Conservation (phyloP, 1,139 yeast species). For the Magnusiomyces suaveolens region DNA sequence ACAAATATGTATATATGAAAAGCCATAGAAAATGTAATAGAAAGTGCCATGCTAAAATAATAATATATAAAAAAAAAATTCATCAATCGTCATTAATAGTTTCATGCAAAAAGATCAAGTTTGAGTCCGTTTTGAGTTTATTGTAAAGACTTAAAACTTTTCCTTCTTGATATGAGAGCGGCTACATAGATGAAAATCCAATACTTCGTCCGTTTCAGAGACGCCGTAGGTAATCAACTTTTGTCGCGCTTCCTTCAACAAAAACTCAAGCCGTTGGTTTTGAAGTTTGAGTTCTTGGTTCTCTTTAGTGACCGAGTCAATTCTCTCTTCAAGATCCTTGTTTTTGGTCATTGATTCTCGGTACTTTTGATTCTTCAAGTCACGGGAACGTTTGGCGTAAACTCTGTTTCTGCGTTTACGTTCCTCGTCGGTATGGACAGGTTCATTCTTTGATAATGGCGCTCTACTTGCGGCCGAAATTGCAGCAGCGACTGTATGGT, state of each 20-base stretch:
- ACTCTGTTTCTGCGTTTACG: slow-evolving; percentile 13
- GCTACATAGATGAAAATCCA: background rate
- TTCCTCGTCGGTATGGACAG: slow-evolving; percentile 9
- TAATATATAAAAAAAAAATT: too few relatives aligned
- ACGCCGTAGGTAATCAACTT: background rate
- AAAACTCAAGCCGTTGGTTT: slow-evolving; percentile 6
- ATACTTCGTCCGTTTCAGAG: background rate
- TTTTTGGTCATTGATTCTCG: slow-evolving; percentile 8
- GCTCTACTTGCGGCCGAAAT: background rate
- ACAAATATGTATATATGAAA: too few relatives aligned
- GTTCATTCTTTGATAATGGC: background rate
- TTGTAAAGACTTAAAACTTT: too few relatives aligned
- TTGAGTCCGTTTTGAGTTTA: too few relatives aligned
- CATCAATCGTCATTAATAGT: too few relatives aligned
- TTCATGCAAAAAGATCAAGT: too few relatives aligned
- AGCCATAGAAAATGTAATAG: too few relatives aligned
- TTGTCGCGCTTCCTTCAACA: slow-evolving; percentile 6
- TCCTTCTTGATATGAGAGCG: background rate
- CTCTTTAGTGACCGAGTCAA: slow-evolving; percentile 1
- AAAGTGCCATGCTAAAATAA: too few relatives aligned
- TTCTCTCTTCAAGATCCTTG: slow-evolving; percentile 5
- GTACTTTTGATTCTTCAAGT: slow-evolving; percentile 12
- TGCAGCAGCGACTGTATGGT: background rate
- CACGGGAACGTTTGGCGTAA: slow-evolving; percentile 15
- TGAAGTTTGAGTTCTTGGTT: slow-evolving; percentile 6